A percentile compares a stretch with the other conserved stretches of the same genome.
Evolutionary conservation across 106 monocot genomes (phyloP).

Genomic region (Cymbidium sinense): DNA sequence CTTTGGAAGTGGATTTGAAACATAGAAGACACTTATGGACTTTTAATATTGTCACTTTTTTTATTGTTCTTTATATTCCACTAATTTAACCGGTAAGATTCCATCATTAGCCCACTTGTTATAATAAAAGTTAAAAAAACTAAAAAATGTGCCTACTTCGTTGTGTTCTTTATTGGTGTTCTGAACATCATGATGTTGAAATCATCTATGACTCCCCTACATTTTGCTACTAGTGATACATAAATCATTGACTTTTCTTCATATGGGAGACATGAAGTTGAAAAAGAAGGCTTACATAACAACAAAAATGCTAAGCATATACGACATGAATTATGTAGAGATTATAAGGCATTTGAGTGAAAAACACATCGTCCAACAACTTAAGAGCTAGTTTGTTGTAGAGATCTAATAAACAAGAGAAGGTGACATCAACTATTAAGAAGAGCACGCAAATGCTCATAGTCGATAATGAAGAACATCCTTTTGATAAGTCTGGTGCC

Average conservation of each 20-base stretch:
- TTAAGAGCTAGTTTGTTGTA: background rate
- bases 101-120: background rate
- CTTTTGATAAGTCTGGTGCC: too few species aligned
- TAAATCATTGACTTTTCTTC: background rate
- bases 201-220: background rate
- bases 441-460: too few species aligned
- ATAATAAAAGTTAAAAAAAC: background rate
- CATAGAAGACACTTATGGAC: background rate
- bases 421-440: too few species aligned
- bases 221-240: background rate
- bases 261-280: background rate
- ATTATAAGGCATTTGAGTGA: background rate
- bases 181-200: too few species aligned
- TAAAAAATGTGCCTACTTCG: too few species aligned
- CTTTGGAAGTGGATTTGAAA: background rate
- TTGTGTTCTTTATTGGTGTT: too few species aligned
- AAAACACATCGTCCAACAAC: background rate
- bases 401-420: background rate
- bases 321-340: background rate
- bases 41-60: background rate
- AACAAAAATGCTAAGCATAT: background rate
- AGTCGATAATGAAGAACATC: too few species aligned
- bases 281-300: background rate
- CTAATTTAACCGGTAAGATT: background rate
- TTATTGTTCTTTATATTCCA: background rate